Percentiles rank a stretch among this genome's conserved stretches.
Conservation (phyloP, 2,329 filamentous ascomycete genomes). For the Pyrenophora teres region DNA sequence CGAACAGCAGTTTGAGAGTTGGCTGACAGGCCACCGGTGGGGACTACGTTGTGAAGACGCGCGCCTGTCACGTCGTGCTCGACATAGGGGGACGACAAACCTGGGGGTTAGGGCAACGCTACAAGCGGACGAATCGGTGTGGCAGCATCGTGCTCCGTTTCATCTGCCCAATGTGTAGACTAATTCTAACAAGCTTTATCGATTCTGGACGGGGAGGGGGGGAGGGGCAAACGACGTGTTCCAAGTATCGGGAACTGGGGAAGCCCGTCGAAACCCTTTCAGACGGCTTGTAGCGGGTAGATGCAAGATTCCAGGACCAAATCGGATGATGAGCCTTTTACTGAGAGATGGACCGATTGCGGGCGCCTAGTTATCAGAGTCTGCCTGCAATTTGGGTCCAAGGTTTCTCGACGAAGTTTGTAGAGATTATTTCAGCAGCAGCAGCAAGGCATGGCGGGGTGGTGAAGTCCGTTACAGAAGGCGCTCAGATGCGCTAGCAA, state of each 20-base stretch:
- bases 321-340: conserved; percentile 7
- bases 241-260: conserved; percentile 22
- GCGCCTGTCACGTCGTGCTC: conserved; percentile 1
- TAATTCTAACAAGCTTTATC: conserved; percentile 38
- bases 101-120: conserved; percentile 13
- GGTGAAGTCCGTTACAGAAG: conserved; percentile 12
- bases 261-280: conserved; percentile 13
- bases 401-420: conserved; percentile 9
- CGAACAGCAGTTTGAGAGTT: conserved; percentile 4
- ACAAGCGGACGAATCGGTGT: conserved; percentile 11
- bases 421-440: neutral
- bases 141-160: conserved; percentile 22
- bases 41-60: neutral
- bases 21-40: conserved; percentile 8
- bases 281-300: conserved; percentile 7
- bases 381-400: neutral
- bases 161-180: conserved; percentile 21
- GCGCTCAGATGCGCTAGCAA: conserved; percentile 16
- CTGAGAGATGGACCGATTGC: conserved; percentile 5
- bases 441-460: conserved; percentile 12
- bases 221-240: conserved; percentile 9
- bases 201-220: conserved; percentile 21
- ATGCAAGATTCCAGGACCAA: conserved; percentile 14
- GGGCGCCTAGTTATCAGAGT: conserved; percentile 1
- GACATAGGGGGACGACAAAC: conserved; percentile 1